phyloP scores from a whole-genome alignment of 176 grass and related monocot genomes.

The Thinopyrum elongatum region DNA sequence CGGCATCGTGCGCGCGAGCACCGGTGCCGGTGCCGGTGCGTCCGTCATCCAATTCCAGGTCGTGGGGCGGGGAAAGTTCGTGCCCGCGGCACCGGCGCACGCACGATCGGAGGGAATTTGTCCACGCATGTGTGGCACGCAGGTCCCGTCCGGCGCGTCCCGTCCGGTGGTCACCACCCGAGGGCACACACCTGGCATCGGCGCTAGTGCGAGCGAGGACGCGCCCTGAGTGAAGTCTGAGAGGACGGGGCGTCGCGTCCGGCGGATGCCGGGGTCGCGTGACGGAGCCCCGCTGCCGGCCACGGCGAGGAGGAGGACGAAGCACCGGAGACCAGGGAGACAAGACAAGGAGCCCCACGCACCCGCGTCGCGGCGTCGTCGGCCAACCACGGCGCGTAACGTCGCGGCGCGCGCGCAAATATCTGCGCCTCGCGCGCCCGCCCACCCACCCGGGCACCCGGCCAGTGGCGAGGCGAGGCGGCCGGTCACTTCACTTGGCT shows the following conservation, averaged over 20 bases:
- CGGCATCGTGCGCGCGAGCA: neutral
- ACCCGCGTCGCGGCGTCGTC: neutral
- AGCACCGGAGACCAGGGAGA: neutral
- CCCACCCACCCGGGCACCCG: neutral
- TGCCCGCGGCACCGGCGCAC: neutral
- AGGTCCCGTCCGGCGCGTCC: slow-evolving; percentile 29
- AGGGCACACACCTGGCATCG: neutral
- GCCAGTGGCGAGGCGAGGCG: neutral
- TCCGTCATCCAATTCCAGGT: neutral
- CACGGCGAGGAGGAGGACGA: neutral
- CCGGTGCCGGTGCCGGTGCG: neutral
- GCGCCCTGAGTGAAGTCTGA: neutral
- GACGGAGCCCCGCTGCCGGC: slow-evolving; percentile 17
- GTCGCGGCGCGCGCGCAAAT: neutral
- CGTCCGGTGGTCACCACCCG: neutral
- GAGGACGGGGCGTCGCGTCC: neutral
- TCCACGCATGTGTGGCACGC: slow-evolving; percentile 2
- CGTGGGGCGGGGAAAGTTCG: too few species aligned
- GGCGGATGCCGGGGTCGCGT: neutral
- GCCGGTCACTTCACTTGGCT: neutral
- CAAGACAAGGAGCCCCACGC: neutral
- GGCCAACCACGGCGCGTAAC: slow-evolving; percentile 49
- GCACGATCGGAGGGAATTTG: neutral
- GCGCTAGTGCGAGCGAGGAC: neutral
- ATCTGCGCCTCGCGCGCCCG: neutral